Percentiles rank a stretch among this genome's conserved stretches.
Conservation (phyloP, 768 basidiomycete species). For the Boletellus sp. region DNA sequence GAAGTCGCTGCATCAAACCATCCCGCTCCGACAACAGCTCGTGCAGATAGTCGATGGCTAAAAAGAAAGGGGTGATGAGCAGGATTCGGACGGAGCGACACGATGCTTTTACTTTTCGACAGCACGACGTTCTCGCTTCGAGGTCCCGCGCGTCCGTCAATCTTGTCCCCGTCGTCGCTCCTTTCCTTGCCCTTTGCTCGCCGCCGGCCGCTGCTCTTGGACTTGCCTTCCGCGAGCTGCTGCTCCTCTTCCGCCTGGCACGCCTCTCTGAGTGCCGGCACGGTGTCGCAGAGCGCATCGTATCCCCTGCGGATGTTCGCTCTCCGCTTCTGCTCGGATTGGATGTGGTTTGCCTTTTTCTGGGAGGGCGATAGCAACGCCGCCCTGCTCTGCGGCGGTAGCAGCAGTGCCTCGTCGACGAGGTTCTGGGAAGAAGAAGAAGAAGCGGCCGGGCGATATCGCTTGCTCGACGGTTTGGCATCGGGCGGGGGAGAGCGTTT, state of each 20-base stretch:
- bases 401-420: slow-evolving; percentile 12
- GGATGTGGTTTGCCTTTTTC: slow-evolving; percentile 93
- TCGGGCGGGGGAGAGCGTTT: slow-evolving; percentile 28
- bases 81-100: background rate
- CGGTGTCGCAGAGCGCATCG: slow-evolving; percentile 79
- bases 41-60: slow-evolving; percentile 85
- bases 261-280: slow-evolving; percentile 79
- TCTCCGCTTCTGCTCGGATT: slow-evolving; percentile 89
- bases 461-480: slow-evolving; percentile 30
- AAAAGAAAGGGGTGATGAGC: background rate
- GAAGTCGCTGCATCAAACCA: slow-evolving; percentile 53
- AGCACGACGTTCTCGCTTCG: slow-evolving; percentile 89
- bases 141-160: slow-evolving; percentile 84
- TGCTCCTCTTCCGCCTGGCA: slow-evolving; percentile 72
- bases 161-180: slow-evolving; percentile 55
- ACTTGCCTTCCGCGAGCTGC: slow-evolving; percentile 31
- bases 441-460: slow-evolving; percentile 24
- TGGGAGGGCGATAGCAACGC: slow-evolving; percentile 72
- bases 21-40: slow-evolving; percentile 60
- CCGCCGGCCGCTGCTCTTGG: slow-evolving; percentile 35
- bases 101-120: slow-evolving; percentile 68
- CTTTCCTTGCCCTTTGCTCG: slow-evolving; percentile 36
- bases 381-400: slow-evolving; percentile 8
- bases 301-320: slow-evolving; percentile 89
- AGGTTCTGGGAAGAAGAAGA: slow-evolving; percentile 9